Base-by-base conservation (phyloP, 805 yeast genomes). In the Wickerhamomyces pijperi region DNA sequence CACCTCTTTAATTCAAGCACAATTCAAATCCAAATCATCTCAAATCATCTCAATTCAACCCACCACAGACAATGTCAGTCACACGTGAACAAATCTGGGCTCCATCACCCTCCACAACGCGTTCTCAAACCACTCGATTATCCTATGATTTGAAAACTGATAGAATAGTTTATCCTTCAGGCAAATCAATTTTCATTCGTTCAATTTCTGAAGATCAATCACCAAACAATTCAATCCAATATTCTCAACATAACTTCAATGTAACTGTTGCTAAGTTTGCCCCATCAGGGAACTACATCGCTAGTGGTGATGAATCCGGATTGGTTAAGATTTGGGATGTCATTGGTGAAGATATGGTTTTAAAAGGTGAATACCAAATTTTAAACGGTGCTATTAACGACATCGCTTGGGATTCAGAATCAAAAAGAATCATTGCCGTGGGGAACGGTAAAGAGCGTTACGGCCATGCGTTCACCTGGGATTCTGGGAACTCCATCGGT, bases 401-500 rank as follows among this genome's bases (percentile, higher is more conserved):
- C 44, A 64, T 90, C 44, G 80, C 85, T 1, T 90, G 97, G 97
- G 97, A 92, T 58, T 79, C 80, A 20, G 98, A 90, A 53, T 76
- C 78, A 36, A 67, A 77, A 43, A 72, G 98, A 48, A 64, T 92
- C 38, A 84, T 92, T 54, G 95, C 95, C 1, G 97, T 88, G 11
- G 98, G 98, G 40, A 81, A 83, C 49, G 98, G 97, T 37, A 81
- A 81, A 48, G 96, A 87, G 50, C 72, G 82, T 44, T 88, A 75
- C 54, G 98, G 97, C 6, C 95, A 82, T 49, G 87, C 94, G 46
- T 85, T 90, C 58, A 76, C 95, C 7, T 82, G 82, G 73, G 99
- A 92, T 55, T 74, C 95, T 1, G 98, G 98, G 44, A 92, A 92
- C 60, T 76, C 96, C n/a, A 78, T 92, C 34, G 99, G 98, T 40